Base-by-base conservation (phyloP, 441 rosid species). In the Dalechampia spathulata region DNA sequence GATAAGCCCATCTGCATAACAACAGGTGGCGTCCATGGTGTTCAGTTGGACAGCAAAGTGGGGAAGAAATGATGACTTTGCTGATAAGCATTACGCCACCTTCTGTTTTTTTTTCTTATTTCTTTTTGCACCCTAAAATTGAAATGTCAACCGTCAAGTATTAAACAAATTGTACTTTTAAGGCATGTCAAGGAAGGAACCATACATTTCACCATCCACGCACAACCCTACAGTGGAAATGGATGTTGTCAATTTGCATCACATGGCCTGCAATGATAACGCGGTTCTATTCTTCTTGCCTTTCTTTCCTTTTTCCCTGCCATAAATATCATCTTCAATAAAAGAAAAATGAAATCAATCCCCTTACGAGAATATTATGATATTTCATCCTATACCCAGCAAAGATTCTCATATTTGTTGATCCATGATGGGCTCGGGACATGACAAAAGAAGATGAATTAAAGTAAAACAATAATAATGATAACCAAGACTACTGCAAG, bases 371-470 rank as follows among this genome's bases (percentile, higher is more conserved):
- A n/a, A n/a, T n/a, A n/a, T n/a, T n/a, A n/a, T 9, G n/a, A 49
- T 49, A 30, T 49, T 30, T 30, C 37, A 28, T 32, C 3, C 17
- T 27, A 28, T 16, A 6, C 10, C 32, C 4, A 52, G 7, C n/a
- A 52, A 21, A 52, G 9, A 52, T 21, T 17, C 39, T 17, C 39
- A 52, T 9, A 46, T 12, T 17, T 12, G 23, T 48, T 40, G 23
- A 11, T 14, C 45, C 55, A 30, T 27, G 16, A 27, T 17, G 21
- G 40, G 47, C 37, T 39, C 1, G 2, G 13, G 26, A 39, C 40
- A 42, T 4, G 50, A 44, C 41, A 32, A 44, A 57, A 45, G n/a
- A 45, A 42, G 7, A 57, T 57, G 40, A 56, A 10, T 51, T 3
- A 30, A 30, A 30, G 34, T 17, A 5, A 16, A 28, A 5, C 15